These are phyloP conservation scores for Spathaspora jeffriesii DNA, from an alignment of 1,139 yeast species.

Conservation along the genomic window DNA sequence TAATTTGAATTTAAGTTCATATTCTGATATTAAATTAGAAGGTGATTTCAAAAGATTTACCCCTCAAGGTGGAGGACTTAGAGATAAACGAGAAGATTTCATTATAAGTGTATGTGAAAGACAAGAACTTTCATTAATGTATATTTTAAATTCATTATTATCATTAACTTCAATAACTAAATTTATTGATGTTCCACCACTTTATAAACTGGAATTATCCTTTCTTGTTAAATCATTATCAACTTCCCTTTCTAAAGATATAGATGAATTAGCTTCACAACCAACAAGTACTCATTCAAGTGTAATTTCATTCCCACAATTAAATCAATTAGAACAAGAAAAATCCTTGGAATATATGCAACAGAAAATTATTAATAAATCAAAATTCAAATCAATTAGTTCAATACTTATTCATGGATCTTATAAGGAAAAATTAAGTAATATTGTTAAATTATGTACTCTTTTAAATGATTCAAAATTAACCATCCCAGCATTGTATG, in stretches of 20 bases:
- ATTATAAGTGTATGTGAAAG: constrained; percentile 20
- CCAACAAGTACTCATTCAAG: constrained; percentile 25
- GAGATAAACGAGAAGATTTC: constrained; percentile 8
- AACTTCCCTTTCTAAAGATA: constrained; percentile 23
- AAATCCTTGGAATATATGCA: constrained; percentile 9
- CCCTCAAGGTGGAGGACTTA: not conserved
- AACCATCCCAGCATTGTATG: constrained; percentile 8
- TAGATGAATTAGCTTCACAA: constrained; percentile 25
- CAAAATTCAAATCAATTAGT: constrained; percentile 22
- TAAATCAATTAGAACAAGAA: constrained; percentile 8
- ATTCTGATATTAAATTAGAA: constrained; percentile 1
- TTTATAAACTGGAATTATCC: constrained; percentile 20
- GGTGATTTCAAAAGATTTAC: constrained; percentile 6
- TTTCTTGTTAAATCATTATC: constrained; percentile 24
- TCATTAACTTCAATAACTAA: constrained; percentile 21
- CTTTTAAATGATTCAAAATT: constrained; percentile 12
- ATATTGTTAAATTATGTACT: constrained; percentile 24
- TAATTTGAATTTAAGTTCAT: constrained; percentile 17
- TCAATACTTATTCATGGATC: constrained; percentile 30
- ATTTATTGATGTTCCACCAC: constrained; percentile 17
- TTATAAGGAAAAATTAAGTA: constrained; percentile 31
- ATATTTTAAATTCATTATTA: constrained; percentile 27
- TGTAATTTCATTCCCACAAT: constrained; percentile 18
- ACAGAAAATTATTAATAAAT: constrained; percentile 11
- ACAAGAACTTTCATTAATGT: constrained; percentile 36